Percentiles rank a stretch among this genome's conserved stretches.
phyloP scores from a whole-genome alignment of 805 yeast genomes.

The Candida schatavii region DNA sequence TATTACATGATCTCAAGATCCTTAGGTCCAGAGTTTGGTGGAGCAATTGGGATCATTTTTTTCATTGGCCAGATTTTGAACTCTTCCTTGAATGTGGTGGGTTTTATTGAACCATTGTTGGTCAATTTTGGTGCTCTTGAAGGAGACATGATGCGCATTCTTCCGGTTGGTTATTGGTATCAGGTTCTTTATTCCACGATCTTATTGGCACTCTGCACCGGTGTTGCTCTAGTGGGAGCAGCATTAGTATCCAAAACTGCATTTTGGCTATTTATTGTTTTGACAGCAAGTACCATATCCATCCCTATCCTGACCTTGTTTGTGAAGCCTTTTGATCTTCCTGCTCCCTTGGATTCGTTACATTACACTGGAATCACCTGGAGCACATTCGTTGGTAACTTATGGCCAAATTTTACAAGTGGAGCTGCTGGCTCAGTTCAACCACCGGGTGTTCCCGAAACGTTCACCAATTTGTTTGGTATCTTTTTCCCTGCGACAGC shows the following conservation, averaged over 20 bases:
- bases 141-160: conserved; percentile 53
- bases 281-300: conserved; percentile 71
- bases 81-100: conserved; percentile 90
- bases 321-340: conserved; percentile 49
- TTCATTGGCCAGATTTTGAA: conserved; percentile 93
- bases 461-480: conserved; percentile 84
- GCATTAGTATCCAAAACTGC: conserved; percentile 81
- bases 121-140: conserved; percentile 65
- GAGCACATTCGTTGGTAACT: conserved; percentile 61
- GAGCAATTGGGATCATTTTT: conserved; percentile 92
- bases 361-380: conserved; percentile 73
- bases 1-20: conserved; percentile 95
- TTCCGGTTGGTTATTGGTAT: conserved; percentile 73
- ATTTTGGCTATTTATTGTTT: conserved; percentile 61
- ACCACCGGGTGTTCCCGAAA: conserved; percentile 53
- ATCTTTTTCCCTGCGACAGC: conserved; percentile 98
- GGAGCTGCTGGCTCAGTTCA: conserved; percentile 90
- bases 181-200: conserved; percentile 69
- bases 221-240: conserved; percentile 78
- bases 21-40: conserved; percentile 97
- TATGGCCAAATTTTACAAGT: conserved; percentile 76
- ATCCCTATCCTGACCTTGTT: conserved; percentile 76
- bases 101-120: conserved; percentile 86
- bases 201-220: conserved; percentile 67
- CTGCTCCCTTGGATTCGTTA: conserved; percentile 43